Conservation (phyloP, 2,329 filamentous ascomycete species). For the Diaporthe amygdali region DNA sequence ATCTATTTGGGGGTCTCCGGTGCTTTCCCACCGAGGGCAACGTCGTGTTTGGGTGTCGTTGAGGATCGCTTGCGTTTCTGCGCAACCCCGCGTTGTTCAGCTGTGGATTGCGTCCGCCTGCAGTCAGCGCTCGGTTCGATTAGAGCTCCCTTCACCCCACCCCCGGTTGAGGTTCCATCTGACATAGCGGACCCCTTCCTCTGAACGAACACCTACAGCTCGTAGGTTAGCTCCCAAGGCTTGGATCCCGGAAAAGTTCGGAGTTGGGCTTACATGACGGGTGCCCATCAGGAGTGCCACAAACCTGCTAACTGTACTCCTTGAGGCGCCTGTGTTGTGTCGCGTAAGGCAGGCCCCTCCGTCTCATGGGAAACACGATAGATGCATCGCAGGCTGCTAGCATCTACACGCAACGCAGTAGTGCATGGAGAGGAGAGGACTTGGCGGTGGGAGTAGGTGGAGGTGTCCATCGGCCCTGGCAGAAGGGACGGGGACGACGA, state of each 20-base stretch:
- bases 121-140: constrained; percentile 15
- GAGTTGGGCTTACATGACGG: not conserved
- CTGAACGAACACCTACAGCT: not conserved
- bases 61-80: not conserved
- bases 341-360: not conserved
- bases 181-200: not conserved
- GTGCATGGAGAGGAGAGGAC: not conserved
- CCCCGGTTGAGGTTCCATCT: not conserved
- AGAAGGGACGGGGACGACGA: not conserved
- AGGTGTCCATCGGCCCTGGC: not conserved
- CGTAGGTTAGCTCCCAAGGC: not conserved
- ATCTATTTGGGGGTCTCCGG: not conserved
- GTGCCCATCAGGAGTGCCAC: not conserved
- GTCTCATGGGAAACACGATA: not conserved
- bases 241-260: not conserved
- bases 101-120: constrained; percentile 8
- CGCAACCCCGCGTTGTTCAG: constrained; percentile 8
- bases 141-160: no score
- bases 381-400: not conserved
- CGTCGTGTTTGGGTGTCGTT: not conserved
- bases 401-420: not conserved
- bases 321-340: not conserved
- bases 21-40: not conserved
- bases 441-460: not conserved
- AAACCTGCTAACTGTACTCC: not conserved